Evolutionary conservation across 208 protist genomes (phyloP).

Genomic region (Wallacemonas collosoma): DNA sequence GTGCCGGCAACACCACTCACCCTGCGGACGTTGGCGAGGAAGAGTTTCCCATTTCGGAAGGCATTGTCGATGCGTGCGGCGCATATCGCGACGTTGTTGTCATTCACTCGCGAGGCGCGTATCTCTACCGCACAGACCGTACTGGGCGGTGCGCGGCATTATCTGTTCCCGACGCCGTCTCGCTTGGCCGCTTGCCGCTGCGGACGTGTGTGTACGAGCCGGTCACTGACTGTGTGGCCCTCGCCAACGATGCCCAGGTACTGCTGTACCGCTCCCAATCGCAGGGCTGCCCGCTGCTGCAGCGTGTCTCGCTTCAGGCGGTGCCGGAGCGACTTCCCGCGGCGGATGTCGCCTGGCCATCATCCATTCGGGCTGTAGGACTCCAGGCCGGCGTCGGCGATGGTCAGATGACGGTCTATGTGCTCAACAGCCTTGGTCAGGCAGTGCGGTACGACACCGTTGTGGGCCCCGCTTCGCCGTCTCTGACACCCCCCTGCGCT

Average conservation of each 20-base stretch:
- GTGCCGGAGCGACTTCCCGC: background rate
- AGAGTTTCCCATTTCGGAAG: constrained; percentile 9
- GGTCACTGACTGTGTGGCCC: constrained; percentile 1
- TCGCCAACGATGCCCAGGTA: constrained; percentile 12
- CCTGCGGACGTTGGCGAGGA: background rate
- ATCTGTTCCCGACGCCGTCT: constrained; percentile 6
- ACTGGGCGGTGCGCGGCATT: constrained; percentile 1
- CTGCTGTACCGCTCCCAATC: constrained; percentile 4
- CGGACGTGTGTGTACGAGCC: background rate
- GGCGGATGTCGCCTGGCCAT: background rate
- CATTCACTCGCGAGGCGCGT: constrained; percentile 1
- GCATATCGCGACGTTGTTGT: background rate
- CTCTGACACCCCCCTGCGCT: background rate
- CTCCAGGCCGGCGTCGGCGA: background rate
- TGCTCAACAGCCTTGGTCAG: constrained; percentile 10
- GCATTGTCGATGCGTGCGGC: constrained; percentile 12
- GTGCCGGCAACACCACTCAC: background rate
- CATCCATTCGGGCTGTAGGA: background rate
- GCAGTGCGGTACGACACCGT: background rate
- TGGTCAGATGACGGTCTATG: background rate
- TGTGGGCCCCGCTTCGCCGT: background rate
- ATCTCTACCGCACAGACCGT: constrained; percentile 17
- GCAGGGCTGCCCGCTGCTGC: background rate
- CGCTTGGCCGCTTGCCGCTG: background rate
- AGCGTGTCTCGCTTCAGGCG: background rate